A percentile compares a stretch with the other conserved stretches of the same genome.
These are phyloP conservation scores for Penicillium flavigenum DNA, from an alignment of 495 filamentous ascomycete genomes.

Conservation along the genomic window DNA sequence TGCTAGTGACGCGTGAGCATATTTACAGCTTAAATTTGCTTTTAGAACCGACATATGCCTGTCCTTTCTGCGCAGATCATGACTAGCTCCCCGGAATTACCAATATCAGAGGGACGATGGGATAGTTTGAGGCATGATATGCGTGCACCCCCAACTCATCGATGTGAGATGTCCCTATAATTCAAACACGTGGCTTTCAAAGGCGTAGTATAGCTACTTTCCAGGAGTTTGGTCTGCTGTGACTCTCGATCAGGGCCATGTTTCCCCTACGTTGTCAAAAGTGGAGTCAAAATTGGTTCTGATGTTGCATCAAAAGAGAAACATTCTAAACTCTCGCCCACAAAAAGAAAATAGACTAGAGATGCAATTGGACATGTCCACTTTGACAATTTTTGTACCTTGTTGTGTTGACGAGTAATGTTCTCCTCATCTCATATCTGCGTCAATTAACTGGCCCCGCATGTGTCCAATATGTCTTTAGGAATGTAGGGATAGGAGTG, in stretches of 20 bases:
- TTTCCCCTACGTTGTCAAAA: not conserved
- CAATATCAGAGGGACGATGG: not conserved
- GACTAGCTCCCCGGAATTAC: not conserved
- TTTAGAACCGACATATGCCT: not conserved
- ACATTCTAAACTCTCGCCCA: slow-evolving; percentile 3
- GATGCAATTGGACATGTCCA: not conserved
- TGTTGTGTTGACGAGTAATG: not conserved
- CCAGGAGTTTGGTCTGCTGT: not conserved
- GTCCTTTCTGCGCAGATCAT: not conserved
- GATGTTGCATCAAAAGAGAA: slow-evolving; percentile 13
- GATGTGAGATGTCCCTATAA: not conserved
- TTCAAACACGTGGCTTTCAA: not conserved
- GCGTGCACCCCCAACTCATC: not conserved
- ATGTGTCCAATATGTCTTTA: not conserved
- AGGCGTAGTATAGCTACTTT: not conserved
- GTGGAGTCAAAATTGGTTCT: not conserved
- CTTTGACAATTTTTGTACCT: not conserved
- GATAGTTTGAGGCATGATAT: not conserved
- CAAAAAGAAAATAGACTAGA: not conserved
- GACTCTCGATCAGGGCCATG: not conserved
- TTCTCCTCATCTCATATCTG: not conserved
- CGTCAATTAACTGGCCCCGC: not conserved
- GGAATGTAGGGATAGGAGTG: slow-evolving; percentile 10
- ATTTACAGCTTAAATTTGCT: not conserved
- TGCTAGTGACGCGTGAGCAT: slow-evolving; percentile 3